Conservation (phyloP, 768 basidiomycete genomes). For the Cubamyces sp. region DNA sequence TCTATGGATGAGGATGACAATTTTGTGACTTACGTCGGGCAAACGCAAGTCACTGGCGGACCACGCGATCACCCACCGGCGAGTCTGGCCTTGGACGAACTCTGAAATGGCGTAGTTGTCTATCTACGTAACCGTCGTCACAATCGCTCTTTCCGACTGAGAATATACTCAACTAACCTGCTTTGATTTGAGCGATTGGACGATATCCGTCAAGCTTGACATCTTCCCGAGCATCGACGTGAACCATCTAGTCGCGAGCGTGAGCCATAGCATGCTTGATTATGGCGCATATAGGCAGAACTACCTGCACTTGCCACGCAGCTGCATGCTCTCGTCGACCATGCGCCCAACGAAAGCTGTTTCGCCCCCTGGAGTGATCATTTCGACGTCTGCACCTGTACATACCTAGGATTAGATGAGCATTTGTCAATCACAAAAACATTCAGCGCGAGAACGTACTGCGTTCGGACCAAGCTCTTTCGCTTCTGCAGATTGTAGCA, state of each 20-base stretch:
- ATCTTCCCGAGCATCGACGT: conserved; percentile 92
- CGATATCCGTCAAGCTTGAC: conserved; percentile 68
- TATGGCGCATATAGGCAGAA: no score
- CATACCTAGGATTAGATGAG: conserved; percentile 57
- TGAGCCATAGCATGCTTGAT: no score
- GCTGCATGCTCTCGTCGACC: conserved; percentile 68
- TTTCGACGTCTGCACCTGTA: conserved; percentile 85
- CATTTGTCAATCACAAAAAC: not conserved
- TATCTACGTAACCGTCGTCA: conserved; percentile 51
- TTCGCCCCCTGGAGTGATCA: conserved; percentile 91
- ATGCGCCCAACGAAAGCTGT: conserved; percentile 74
- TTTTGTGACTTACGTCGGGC: conserved; percentile 67
- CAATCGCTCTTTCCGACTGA: not conserved
- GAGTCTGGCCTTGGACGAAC: conserved; percentile 84
- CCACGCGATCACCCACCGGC: conserved; percentile 94
- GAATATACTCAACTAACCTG: conserved; percentile 39
- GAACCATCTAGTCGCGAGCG: conserved; percentile 69
- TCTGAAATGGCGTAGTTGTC: conserved; percentile 86
- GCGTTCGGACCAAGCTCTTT: conserved; percentile 75
- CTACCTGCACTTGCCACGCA: conserved; percentile 62
- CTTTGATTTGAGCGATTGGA: conserved; percentile 52
- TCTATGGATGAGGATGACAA: not conserved
- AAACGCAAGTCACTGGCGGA: conserved; percentile 66
- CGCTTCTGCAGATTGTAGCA: conserved; percentile 54
- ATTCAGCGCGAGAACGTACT: conserved; percentile 44